Evolutionary conservation across 2,329 filamentous ascomycete genomes (phyloP), one percentile per base, ranked within the genome.

Genomic region (Nothophaeocryptopus gaeumannii): DNA sequence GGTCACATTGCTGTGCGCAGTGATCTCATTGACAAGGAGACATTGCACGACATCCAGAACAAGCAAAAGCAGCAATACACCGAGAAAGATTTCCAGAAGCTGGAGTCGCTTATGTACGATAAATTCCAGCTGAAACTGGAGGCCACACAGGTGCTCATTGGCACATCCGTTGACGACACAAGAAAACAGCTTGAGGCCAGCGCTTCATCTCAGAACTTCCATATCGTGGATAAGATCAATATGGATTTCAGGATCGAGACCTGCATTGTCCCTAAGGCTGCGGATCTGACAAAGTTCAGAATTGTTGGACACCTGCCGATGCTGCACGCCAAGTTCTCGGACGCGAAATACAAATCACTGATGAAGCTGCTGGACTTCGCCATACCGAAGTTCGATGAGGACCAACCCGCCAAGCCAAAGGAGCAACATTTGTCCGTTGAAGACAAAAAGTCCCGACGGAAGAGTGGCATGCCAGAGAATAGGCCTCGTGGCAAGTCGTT

Each of bases 291-390:
- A 11, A 93, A 93, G 63, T 85, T 96, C 59, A 86, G 89, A 53
- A 83, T 99, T 31, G 95, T 90, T 1, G 93, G 93, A 2, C 89
- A 95, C 61, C 77, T 99, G 45, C 93, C 95, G 0, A 84, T 97
- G 45, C 77, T 99, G 1, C 92, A 97, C 67, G 93, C 88, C 9
- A 88, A 88, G 0, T 85, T 95, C 33, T 97, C 93, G 0, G 95
- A 99, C 63, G 84, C 84, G 33, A 99, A 99, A 68, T 99, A 99
- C 75, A 99, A 97, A 74, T 91, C 83, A 39, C 70, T 99, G 52
- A 99, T 99, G 93, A 91, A 84, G 62, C 78, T 99, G 37, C 92
- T 99, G 54, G 92, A 99, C 53, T 90, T 96, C 49, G 91, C 93
- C 0, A 88, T 99, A 51, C 95, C 93, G 1, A 91, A 87, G 54